phyloP scores from a whole-genome alignment of 306 rosid genomes.

The Phaseolus lunatus region DNA sequence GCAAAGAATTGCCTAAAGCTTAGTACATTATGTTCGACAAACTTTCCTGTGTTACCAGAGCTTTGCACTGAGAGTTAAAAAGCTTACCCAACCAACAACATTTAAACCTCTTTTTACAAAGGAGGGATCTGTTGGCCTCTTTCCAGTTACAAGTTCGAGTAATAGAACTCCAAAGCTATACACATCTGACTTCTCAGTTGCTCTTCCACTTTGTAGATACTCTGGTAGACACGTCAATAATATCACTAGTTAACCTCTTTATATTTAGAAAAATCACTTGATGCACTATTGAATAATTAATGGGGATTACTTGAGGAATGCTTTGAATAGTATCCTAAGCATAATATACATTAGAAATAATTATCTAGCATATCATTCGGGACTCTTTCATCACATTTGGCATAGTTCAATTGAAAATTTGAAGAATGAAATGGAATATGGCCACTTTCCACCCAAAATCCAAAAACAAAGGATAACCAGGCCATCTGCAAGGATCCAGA shows the following conservation, averaged over 20 bases:
- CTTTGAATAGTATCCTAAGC: too few relatives aligned
- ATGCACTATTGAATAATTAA: not conserved
- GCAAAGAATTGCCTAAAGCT: slow-evolving; percentile 30
- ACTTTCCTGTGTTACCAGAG: not conserved
- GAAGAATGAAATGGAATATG: not conserved
- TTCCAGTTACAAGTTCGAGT: slow-evolving; percentile 95
- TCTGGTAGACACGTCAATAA: slow-evolving; percentile 55
- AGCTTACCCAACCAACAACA: slow-evolving; percentile 97
- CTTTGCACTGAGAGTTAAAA: not conserved
- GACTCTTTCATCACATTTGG: slow-evolving; percentile 6
- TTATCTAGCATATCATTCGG: not conserved
- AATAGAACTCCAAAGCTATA: slow-evolving; percentile 95
- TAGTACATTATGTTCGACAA: not conserved
- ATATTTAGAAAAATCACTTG: too few relatives aligned
- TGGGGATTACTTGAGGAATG: too few relatives aligned
- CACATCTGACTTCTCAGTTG: slow-evolving; percentile 93
- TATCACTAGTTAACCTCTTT: not conserved
- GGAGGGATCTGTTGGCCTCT: slow-evolving; percentile 95
- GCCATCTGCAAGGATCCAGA: slow-evolving; percentile 1
- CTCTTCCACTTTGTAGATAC: slow-evolving; percentile 95
- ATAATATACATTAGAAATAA: not conserved
- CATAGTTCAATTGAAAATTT: not conserved
- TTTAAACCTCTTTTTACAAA: slow-evolving; percentile 85
- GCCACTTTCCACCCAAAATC: not conserved
- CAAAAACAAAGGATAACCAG: not conserved